A percentile compares a stretch with the other conserved stretches of the same genome.
phyloP scores from a whole-genome alignment of 2,329 filamentous ascomycete genomes.

The Fusarium brachygibbosum region DNA sequence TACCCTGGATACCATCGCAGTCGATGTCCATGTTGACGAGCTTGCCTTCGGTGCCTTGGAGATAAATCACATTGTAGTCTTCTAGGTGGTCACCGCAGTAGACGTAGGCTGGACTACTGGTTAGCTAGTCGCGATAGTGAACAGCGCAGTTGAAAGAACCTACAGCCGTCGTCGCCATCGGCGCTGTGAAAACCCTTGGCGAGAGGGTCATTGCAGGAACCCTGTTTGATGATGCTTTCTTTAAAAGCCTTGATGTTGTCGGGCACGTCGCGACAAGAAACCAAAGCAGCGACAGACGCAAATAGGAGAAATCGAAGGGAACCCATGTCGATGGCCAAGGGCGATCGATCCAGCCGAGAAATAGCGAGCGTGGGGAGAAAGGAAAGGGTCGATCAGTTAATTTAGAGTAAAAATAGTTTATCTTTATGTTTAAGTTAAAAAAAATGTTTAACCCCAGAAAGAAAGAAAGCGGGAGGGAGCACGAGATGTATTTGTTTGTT shows the following conservation, averaged over 20 bases:
- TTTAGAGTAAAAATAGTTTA: constrained; percentile 16
- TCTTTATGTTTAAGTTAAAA: constrained; percentile 16
- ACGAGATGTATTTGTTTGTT: not conserved
- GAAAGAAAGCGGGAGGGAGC: not conserved
- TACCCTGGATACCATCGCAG: constrained; percentile 66
- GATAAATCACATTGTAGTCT: constrained; percentile 61
- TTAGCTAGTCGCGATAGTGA: not conserved
- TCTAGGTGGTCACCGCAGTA: constrained; percentile 64
- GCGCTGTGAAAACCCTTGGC: constrained; percentile 58
- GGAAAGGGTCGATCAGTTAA: constrained; percentile 5
- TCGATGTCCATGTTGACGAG: constrained; percentile 71
- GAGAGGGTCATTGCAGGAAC: constrained; percentile 56
- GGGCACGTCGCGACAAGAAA: constrained; percentile 55
- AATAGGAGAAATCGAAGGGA: constrained; percentile 43
- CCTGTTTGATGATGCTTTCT: constrained; percentile 55
- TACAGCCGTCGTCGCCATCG: constrained; percentile 55
- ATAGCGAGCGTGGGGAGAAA: constrained; percentile 24
- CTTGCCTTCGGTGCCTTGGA: constrained; percentile 58
- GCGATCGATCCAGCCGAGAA: constrained; percentile 5
- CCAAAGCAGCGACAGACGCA: constrained; percentile 44
- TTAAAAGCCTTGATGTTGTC: constrained; percentile 59
- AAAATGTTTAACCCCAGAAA: not conserved
- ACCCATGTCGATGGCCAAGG: constrained; percentile 23
- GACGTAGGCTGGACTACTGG: constrained; percentile 47
- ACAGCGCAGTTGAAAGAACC: not conserved